phyloP scores from a whole-genome alignment of 2,329 filamentous ascomycete genomes.

The Scleromitrula shiraiana region DNA sequence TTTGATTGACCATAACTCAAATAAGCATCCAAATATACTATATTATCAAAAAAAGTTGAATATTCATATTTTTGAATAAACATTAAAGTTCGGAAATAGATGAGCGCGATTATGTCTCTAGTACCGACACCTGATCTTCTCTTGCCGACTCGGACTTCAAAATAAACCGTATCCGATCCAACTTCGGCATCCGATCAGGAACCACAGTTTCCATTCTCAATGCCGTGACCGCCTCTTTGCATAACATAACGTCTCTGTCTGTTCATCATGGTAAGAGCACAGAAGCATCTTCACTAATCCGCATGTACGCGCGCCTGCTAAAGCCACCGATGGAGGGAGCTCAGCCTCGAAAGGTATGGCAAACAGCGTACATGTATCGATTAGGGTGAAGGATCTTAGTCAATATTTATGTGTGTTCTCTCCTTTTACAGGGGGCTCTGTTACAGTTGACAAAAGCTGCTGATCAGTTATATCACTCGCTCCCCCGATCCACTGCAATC shows the following conservation, averaged over 20 bases:
- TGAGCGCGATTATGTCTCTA: no score
- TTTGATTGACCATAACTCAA: no score
- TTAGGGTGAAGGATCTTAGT: conserved; percentile 25
- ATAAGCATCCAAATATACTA: no score
- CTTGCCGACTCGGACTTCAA: background rate
- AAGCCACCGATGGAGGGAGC: conserved; percentile 26
- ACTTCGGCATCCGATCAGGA: conserved; percentile 10
- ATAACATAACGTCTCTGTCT: conserved; percentile 11
- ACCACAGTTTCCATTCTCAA: conserved; percentile 14
- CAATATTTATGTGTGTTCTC: background rate
- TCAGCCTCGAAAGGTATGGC: conserved; percentile 28
- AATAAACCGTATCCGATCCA: conserved; percentile 8
- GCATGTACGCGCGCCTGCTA: conserved; percentile 28
- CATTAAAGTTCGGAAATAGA: no score
- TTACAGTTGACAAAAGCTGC: no score
- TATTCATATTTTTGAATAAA: no score
- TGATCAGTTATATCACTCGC: background rate
- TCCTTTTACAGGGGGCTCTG: background rate
- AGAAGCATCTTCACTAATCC: conserved; percentile 28
- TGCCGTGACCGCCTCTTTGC: conserved; percentile 17
- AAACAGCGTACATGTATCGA: conserved; percentile 28
- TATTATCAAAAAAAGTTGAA: no score
- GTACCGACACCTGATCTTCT: no score
- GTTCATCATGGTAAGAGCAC: conserved; percentile 22
- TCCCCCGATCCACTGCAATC: conserved; percentile 21